A percentile compares a stretch with the other conserved stretches of the same genome.
Evolutionary conservation across 2,329 filamentous ascomycete genomes (phyloP).

Genomic region (Cephalotrichum gorgonifer): DNA sequence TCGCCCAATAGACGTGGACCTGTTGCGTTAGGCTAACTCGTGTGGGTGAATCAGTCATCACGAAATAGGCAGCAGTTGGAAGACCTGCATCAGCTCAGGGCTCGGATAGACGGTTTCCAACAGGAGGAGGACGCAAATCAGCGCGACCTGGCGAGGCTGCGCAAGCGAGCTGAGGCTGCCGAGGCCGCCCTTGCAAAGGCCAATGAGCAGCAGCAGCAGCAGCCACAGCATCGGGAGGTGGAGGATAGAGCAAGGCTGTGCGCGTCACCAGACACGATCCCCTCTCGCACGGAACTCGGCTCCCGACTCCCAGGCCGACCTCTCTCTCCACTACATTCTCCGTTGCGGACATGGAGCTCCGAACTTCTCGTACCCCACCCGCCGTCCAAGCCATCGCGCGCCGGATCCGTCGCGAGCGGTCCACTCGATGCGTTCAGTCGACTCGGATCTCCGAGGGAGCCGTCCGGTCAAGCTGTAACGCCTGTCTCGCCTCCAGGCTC

Average conservation of each 20-base stretch:
- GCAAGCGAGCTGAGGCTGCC: slow-evolving; percentile 51
- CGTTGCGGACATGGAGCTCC: background rate
- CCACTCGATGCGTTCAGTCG: background rate
- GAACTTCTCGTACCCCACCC: background rate
- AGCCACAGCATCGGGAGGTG: background rate
- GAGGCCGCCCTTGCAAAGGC: slow-evolving; percentile 13
- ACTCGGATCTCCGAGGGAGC: background rate
- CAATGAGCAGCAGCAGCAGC: background rate
- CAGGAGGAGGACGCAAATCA: slow-evolving; percentile 52
- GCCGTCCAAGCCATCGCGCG: background rate
- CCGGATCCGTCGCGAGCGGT: background rate
- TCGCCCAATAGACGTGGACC: background rate
- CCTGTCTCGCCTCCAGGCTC: background rate
- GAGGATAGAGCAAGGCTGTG: background rate
- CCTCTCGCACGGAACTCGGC: background rate
- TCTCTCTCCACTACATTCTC: background rate
- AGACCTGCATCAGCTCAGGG: slow-evolving; percentile 66
- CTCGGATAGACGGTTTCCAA: slow-evolving; percentile 51
- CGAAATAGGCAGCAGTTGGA: slow-evolving; percentile 64
- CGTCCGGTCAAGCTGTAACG: background rate
- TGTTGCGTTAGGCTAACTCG: background rate
- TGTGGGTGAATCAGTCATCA: slow-evolving; percentile 43
- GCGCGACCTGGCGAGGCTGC: background rate
- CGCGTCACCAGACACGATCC: background rate
- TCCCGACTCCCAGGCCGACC: background rate